Evolutionary conservation across 1,284 basidiomycete genomes (phyloP).

Genomic region (Puccinia coronata): DNA sequence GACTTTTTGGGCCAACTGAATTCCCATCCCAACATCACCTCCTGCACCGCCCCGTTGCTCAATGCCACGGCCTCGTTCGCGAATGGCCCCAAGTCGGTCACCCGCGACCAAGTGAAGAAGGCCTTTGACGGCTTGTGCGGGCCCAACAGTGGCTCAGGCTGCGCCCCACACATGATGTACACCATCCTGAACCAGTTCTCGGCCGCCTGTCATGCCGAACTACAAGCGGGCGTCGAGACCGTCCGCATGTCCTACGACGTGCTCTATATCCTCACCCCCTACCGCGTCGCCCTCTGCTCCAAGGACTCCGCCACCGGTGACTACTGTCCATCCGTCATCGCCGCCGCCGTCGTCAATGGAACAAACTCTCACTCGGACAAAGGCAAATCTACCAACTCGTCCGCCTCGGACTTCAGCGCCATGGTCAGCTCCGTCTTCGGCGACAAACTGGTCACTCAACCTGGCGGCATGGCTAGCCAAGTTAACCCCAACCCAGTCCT

Average conservation of each 20-base stretch:
- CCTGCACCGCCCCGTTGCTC: constrained; percentile 35
- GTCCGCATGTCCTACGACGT: constrained; percentile 33
- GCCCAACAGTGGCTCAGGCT: constrained; percentile 20
- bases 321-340: constrained; percentile 43
- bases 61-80: constrained; percentile 43
- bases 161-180: constrained; percentile 29
- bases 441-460: constrained; percentile 32
- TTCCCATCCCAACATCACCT: constrained; percentile 34
- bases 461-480: background rate
- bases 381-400: constrained; percentile 17
- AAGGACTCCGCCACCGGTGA: constrained; percentile 29
- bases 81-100: constrained; percentile 30
- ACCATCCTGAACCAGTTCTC: constrained; percentile 39
- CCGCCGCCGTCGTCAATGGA: constrained; percentile 33
- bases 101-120: constrained; percentile 35
- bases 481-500: background rate
- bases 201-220: constrained; percentile 19
- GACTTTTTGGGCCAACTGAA: constrained; percentile 33
- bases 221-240: constrained; percentile 1
- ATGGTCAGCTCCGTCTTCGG: constrained; percentile 37
- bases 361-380: background rate
- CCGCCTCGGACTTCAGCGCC: constrained; percentile 28
- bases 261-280: constrained; percentile 42
- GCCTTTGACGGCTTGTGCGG: constrained; percentile 39
- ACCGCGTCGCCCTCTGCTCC: constrained; percentile 34